Evolutionary conservation across 345 rosid species (phyloP), one percentile per base, ranked within the genome.

Genomic region (Dipteronia sinensis): DNA sequence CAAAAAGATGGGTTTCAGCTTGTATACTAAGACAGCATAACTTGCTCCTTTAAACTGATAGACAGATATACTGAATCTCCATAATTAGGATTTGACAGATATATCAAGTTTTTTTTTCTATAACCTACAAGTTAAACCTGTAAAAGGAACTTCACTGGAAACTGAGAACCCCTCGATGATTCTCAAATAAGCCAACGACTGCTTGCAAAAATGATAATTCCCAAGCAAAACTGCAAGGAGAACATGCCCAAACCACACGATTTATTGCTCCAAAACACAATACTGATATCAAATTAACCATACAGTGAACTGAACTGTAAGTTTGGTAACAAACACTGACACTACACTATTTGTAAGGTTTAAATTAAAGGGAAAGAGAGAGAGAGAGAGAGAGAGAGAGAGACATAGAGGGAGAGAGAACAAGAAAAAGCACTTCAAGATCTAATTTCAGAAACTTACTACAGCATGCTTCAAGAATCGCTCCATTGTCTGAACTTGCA

Each of bases 401-500:
- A 12, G 27, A 63, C 6, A 67, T 61, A 47, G 65, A 10, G 19
- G 15, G 56, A 13, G 10, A 11, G 27, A 19, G 3, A 56, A 27
- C 46, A 42, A 42, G 46, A 42, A 42, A 42, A 42, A 42, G 11
- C 46, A 42, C 46, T 42, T 42, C 23, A 61, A 11, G 51, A 11
- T 40, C 23, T 34, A 79, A 20, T 8, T 27, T 29, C 44, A 76
- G n/a, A 56, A 64, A 76, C 80, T 80, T 69, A 85, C 80, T 29
- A 27, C 1, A 34, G 17, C 56, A 80, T 72, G 71, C 46, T 69
- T 88, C 83, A 86, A 58, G 88, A 83, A 55, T 78, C 71, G 67
- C 59, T 85, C 90, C 94, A 89, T 49, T 87, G 88, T 74, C 97
- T 90, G 79, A 85, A 89, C 84, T 88, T 96, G 92, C 97, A 92